Evolutionary conservation across 345 rosid species (phyloP).

Genomic region (Acer negundo): DNA sequence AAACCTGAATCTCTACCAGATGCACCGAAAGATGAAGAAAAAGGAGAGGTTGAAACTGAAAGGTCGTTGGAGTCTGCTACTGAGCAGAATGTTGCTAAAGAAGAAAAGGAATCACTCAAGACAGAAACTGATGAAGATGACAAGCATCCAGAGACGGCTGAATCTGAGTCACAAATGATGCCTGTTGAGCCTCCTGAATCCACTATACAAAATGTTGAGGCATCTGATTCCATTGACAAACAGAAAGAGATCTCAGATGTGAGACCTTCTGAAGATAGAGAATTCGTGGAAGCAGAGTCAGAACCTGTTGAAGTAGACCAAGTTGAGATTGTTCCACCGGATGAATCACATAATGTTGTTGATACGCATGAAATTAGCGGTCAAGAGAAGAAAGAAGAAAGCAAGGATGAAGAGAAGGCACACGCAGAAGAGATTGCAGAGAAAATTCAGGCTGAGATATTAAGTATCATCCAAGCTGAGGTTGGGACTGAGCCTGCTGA

Average conservation of each 20-base stretch:
- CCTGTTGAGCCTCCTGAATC: constrained; percentile 42
- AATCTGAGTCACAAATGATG: constrained; percentile 36
- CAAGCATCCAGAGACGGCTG: constrained; percentile 34
- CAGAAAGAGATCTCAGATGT: constrained; percentile 38
- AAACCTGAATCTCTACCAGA: constrained; percentile 39
- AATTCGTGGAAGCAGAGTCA: constrained; percentile 37
- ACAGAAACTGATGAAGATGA: constrained; percentile 37
- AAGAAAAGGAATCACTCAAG: constrained; percentile 37
- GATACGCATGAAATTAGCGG: constrained; percentile 37
- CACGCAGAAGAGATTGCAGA: constrained; percentile 40
- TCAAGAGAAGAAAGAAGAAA: constrained; percentile 33
- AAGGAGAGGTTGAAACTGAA: constrained; percentile 43
- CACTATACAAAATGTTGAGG: constrained; percentile 32
- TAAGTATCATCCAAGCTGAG: constrained; percentile 33
- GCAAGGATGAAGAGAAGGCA: constrained; percentile 24
- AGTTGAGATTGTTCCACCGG: constrained; percentile 33
- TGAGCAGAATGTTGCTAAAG: constrained; percentile 36
- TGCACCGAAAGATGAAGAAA: constrained; percentile 37
- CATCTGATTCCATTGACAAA: constrained; percentile 34
- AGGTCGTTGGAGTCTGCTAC: constrained; percentile 16
- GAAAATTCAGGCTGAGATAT: constrained; percentile 41
- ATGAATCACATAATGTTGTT: constrained; percentile 36
- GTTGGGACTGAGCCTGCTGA: constrained; percentile 38
- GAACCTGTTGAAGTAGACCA: constrained; percentile 40
- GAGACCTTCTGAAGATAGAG: constrained; percentile 38